phyloP scores from a whole-genome alignment of 2,329 filamentous ascomycete genomes.

The Teratosphaeria pseudoeucalypti region DNA sequence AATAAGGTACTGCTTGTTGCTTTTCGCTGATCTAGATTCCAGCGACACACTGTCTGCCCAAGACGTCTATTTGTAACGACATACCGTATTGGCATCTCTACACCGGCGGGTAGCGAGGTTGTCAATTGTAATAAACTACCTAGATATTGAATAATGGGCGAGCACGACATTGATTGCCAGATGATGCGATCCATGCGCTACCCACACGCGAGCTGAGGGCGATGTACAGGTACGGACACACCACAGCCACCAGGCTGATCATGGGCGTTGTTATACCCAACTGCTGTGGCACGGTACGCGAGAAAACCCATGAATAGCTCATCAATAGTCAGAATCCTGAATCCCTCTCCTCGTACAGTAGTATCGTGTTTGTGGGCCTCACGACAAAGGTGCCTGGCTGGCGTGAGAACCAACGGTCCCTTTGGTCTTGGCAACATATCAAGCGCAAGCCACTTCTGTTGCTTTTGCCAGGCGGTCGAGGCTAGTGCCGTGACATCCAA shows the following conservation, averaged over 20 bases:
- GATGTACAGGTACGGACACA: too few relatives aligned
- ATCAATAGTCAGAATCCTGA: too few relatives aligned
- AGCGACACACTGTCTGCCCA: not conserved
- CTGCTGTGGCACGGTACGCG: not conserved
- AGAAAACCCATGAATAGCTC: not conserved
- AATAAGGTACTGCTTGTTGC: not conserved
- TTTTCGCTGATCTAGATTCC: not conserved
- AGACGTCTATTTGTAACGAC: not conserved
- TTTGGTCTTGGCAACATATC: not conserved
- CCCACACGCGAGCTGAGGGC: too few relatives aligned
- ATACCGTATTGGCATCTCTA: not conserved
- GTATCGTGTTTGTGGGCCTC: too few relatives aligned
- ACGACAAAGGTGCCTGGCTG: too few relatives aligned
- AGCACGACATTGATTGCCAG: too few relatives aligned
- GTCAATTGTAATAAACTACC: too few relatives aligned
- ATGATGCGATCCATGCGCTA: too few relatives aligned
- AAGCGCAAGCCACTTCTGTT: not conserved
- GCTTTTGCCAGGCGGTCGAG: not conserved
- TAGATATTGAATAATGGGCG: too few relatives aligned
- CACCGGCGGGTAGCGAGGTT: too few relatives aligned
- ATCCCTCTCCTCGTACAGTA: too few relatives aligned
- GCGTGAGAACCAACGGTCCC: not conserved
- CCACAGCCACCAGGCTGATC: not conserved
- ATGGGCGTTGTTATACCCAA: not conserved
- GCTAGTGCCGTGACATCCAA: not conserved